Conservation (phyloP, 1,139 yeast species). For the Meyerozyma guilliermondii region DNA sequence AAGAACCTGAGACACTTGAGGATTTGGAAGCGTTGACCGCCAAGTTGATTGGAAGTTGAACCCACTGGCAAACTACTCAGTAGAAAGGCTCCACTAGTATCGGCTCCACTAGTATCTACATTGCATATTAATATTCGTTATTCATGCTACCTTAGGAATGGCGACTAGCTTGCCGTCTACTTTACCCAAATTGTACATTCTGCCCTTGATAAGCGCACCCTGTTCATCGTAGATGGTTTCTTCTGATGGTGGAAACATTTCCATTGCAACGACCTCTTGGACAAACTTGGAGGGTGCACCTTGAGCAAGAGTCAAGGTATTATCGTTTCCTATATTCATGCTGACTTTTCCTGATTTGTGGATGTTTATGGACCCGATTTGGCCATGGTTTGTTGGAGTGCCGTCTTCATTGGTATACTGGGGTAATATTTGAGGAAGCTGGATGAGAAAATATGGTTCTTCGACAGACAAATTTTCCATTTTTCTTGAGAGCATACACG, state of each 20-base stretch:
- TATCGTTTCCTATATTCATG: conserved; percentile 63
- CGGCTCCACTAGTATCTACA: no score
- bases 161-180: conserved; percentile 1
- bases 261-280: conserved; percentile 69
- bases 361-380: conserved; percentile 64
- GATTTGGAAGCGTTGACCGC: conserved; percentile 90
- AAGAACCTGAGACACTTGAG: conserved; percentile 85
- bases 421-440: conserved; percentile 70
- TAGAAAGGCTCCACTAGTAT: no score
- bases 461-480: conserved; percentile 20
- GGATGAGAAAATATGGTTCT: conserved; percentile 49
- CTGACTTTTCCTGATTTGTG: conserved; percentile 81
- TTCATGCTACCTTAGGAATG: neutral
- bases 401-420: conserved; percentile 24
- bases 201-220: neutral
- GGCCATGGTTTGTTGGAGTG: conserved; percentile 37
- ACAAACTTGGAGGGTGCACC: conserved; percentile 73
- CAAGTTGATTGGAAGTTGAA: conserved; percentile 36
- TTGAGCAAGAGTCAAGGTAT: conserved; percentile 60
- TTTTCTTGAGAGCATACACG: conserved; percentile 21
- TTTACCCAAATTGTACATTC: neutral
- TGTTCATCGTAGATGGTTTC: conserved; percentile 10
- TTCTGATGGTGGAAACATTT: conserved; percentile 16
- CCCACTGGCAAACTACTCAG: no score
- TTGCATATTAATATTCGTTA: conserved; percentile 1